phyloP scores from a whole-genome alignment of 2,329 filamentous ascomycete species.

The Colletotrichum magnum region DNA sequence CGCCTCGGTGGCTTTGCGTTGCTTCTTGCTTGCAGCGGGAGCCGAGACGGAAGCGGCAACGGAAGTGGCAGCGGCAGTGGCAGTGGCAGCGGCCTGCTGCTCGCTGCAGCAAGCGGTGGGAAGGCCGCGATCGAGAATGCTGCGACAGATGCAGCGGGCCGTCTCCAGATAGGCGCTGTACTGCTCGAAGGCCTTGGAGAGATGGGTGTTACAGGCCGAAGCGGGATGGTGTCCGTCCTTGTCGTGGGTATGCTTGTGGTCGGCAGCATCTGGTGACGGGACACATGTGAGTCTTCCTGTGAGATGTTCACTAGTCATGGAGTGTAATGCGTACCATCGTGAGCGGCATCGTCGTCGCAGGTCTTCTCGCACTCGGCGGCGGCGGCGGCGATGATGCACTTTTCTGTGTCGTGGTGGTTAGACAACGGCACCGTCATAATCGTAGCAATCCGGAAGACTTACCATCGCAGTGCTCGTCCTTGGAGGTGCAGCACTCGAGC shows the following conservation, averaged over 20 bases:
- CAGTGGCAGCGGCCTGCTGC: constrained; percentile 15
- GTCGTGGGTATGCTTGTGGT: constrained; percentile 47
- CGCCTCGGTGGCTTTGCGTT: constrained; percentile 3
- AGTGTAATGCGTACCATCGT: constrained; percentile 43
- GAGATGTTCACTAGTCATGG: constrained; percentile 13
- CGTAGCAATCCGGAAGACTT: background rate
- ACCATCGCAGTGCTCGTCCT: constrained; percentile 48
- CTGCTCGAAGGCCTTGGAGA: constrained; percentile 50
- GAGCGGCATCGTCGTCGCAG: constrained; percentile 45
- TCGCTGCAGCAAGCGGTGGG: constrained; percentile 47
- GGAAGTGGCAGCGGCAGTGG: constrained; percentile 17
- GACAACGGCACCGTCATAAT: background rate
- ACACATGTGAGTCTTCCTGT: constrained; percentile 6
- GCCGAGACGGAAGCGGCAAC: constrained; percentile 12
- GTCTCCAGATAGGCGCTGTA: constrained; percentile 53
- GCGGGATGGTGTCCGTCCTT: constrained; percentile 44
- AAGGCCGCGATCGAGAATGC: constrained; percentile 48
- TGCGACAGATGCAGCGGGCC: constrained; percentile 55
- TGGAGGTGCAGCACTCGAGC: constrained; percentile 45
- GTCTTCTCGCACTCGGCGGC: constrained; percentile 49
- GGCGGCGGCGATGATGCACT: constrained; percentile 50
- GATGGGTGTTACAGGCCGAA: constrained; percentile 50
- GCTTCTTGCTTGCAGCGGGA: constrained; percentile 7
- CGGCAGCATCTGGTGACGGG: constrained; percentile 33
- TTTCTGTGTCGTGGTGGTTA: constrained; percentile 44